phyloP scores from a whole-genome alignment of 345 rosid species.

The Gossypium bickii region DNA sequence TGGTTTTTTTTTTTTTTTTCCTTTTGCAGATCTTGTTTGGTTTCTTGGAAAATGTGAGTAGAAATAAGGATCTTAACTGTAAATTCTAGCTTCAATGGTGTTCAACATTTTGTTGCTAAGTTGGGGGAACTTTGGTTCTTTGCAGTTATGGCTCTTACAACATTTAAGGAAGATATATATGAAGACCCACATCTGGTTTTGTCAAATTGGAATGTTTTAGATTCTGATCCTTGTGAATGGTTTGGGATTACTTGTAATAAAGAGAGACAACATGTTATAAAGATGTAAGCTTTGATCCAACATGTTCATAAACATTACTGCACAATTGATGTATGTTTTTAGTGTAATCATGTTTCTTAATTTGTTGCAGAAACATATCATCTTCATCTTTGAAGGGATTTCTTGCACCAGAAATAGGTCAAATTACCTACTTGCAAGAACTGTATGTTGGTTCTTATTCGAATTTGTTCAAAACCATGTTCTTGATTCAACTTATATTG shows the following conservation, averaged over 20 bases:
- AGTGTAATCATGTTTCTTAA: conserved; percentile 10
- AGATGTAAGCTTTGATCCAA: conserved; percentile 53
- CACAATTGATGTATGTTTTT: not conserved
- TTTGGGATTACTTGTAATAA: conserved; percentile 55
- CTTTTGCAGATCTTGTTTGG: conserved; percentile 51
- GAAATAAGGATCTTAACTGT: not conserved
- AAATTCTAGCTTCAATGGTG: not conserved
- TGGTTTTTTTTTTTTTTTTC: no score
- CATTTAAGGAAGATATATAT: conserved; percentile 79
- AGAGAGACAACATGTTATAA: conserved; percentile 64
- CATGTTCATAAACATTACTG: not conserved
- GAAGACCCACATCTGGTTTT: conserved; percentile 79
- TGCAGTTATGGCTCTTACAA: conserved; percentile 58
- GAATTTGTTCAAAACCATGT: not conserved
- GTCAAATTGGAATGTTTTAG: conserved; percentile 75
- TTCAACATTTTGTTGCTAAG: conserved; percentile 16
- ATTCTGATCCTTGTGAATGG: conserved; percentile 91
- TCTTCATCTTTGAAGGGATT: conserved; percentile 68
- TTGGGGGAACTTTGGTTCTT: conserved; percentile 18
- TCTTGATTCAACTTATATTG: not conserved
- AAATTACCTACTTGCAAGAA: conserved; percentile 63
- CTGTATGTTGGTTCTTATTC: conserved; percentile 42
- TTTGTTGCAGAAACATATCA: conserved; percentile 67
- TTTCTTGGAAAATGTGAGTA: conserved; percentile 17
- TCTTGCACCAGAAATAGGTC: conserved; percentile 78